Percentiles rank a stretch among this genome's conserved stretches.
These are phyloP conservation scores for Cytospora schulzeri DNA, from an alignment of 2,329 filamentous ascomycete species.

Conservation along the genomic window DNA sequence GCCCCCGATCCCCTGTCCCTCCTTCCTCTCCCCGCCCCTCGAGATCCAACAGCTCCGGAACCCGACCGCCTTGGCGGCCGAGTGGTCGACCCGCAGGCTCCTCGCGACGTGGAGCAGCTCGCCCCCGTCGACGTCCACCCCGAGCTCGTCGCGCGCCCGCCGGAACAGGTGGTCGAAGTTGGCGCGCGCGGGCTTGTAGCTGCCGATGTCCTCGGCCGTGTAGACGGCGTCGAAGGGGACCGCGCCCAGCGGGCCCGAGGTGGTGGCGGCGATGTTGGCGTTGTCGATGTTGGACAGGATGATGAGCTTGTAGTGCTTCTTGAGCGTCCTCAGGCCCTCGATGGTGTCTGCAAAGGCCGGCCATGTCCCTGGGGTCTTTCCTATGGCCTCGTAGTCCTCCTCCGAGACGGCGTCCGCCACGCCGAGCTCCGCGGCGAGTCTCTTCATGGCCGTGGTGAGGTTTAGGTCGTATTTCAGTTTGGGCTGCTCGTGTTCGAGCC, in stretches of 20 bases:
- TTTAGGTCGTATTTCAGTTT: constrained; percentile 61
- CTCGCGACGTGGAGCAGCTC: constrained; percentile 70
- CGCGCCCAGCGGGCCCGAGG: constrained; percentile 45
- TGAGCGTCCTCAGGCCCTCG: constrained; percentile 52
- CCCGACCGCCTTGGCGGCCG: constrained; percentile 62
- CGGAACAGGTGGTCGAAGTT: constrained; percentile 70
- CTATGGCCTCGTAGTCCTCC: constrained; percentile 52
- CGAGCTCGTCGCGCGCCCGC: constrained; percentile 55
- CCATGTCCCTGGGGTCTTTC: constrained; percentile 54
- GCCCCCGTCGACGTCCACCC: constrained; percentile 48
- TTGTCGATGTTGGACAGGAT: constrained; percentile 64
- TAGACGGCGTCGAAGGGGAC: constrained; percentile 63
- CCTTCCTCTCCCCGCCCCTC: constrained; percentile 45
- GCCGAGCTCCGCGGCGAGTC: constrained; percentile 48
- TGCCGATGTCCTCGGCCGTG: constrained; percentile 71
- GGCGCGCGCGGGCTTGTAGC: constrained; percentile 66
- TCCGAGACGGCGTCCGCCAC: constrained; percentile 38
- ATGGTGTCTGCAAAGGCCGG: constrained; percentile 60
- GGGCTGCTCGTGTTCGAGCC: constrained; percentile 57
- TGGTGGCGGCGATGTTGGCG: constrained; percentile 39
- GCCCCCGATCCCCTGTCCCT: constrained; percentile 29
- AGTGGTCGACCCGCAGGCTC: constrained; percentile 68
- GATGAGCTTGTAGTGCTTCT: constrained; percentile 55
- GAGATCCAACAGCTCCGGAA: constrained; percentile 68
- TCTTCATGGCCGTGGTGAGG: constrained; percentile 51